Percentiles rank a stretch among this genome's conserved stretches.
Evolutionary conservation across 331 rosid species (phyloP).

Genomic region (Erythrophleum ivorense): DNA sequence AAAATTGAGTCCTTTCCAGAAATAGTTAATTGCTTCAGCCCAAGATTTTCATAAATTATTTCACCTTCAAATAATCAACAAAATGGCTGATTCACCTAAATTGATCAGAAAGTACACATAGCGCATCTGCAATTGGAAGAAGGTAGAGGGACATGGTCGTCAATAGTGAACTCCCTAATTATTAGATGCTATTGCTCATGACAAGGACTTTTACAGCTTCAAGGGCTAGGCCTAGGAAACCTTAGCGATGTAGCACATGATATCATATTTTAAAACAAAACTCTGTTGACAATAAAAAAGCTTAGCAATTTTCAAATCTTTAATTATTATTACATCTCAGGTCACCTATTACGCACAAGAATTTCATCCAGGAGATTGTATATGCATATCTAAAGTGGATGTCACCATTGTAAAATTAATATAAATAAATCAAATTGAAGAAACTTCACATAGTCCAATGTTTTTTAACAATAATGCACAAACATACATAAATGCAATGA

Average conservation of each 20-base stretch:
- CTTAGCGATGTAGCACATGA: neutral
- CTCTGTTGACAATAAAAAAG: neutral
- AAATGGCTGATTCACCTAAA: conserved; percentile 13
- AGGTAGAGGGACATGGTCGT: conserved; percentile 3
- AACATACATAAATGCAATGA: neutral
- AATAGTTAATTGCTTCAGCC: conserved; percentile 10
- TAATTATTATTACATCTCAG: neutral
- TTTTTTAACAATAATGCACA: neutral
- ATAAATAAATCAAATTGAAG: neutral
- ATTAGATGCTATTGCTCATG: neutral
- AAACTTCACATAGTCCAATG: neutral
- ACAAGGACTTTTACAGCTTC: conserved; percentile 2
- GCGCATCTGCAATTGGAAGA: neutral
- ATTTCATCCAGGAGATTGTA: conserved; percentile 9
- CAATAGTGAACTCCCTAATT: neutral
- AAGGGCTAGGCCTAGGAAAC: neutral
- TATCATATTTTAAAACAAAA: neutral
- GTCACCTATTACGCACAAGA: neutral
- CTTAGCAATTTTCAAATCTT: neutral
- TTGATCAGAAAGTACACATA: neutral
- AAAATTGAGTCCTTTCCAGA: conserved; percentile 7
- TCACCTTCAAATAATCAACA: neutral
- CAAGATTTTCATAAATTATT: neutral
- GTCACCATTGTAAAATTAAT: neutral
- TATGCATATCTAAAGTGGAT: neutral